Evolutionary conservation across 176 grass and related monocot genomes (phyloP).

Genomic region (Cenchrus fungigraminus): DNA sequence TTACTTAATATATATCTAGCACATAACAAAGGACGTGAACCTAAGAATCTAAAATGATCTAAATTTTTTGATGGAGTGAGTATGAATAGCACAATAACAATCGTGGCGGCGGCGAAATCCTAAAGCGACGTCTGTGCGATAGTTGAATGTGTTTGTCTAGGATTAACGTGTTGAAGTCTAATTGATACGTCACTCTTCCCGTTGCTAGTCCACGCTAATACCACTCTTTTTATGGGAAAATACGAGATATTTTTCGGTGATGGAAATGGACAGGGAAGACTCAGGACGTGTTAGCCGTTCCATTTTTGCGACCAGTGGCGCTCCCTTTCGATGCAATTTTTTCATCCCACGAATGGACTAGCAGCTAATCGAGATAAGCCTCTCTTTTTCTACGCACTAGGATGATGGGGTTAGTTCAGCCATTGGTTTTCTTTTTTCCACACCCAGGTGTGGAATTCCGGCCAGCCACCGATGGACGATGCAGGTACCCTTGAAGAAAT

Average conservation of each 20-base stretch:
- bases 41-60: no score
- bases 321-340: constrained; percentile 3
- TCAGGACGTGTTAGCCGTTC: background rate
- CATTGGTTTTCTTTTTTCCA: background rate
- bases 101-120: no score
- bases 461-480: background rate
- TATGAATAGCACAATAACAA: no score
- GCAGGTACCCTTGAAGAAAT: background rate
- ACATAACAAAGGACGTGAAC: no score
- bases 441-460: background rate
- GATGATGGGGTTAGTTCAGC: background rate
- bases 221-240: background rate
- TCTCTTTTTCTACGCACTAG: background rate
- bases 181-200: background rate
- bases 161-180: background rate
- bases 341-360: background rate
- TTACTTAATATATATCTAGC: no score
- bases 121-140: background rate
- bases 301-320: background rate
- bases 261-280: constrained; percentile 5
- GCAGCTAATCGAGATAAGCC: background rate
- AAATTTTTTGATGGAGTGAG: no score
- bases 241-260: background rate
- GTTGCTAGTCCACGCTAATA: background rate
- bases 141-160: background rate